Base-by-base conservation (phyloP, 139 green algal species). In the Yamagishiella unicocca region DNA sequence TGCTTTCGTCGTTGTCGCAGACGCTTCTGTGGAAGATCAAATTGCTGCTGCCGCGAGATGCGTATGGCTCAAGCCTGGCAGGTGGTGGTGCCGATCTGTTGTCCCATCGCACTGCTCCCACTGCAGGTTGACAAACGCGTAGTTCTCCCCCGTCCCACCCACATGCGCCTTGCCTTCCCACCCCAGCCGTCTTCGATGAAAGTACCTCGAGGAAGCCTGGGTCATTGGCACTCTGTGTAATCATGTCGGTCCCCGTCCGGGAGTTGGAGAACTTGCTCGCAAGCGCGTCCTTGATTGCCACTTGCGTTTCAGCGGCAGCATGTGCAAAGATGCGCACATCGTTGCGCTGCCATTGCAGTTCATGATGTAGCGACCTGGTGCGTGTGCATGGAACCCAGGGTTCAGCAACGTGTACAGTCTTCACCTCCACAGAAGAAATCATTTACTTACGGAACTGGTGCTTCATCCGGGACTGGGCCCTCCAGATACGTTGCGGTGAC, bases 261-360 rank as follows among this genome's bases (percentile, higher is more conserved):
- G 46, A 7, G 29, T 53, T n/a, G 2, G 35, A 17, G 31, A 71
- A 85, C 38, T 85, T 85, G 79, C 22, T 75, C 21, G 61, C 79
- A 4, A 86, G n/a, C 22, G 80, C 82, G 8, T 84, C 66, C 50
- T 68, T 83, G 14, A 92, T 90, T 3, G 87, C 85, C 14, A 80
- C 75, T 35, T 90, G 80, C 25, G 85, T 89, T 35, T 90, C 85
- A 17, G 89, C 89, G 37, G 89, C 83, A 0, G 89, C 89, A 25
- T 92, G 89, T 33, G 89, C 89, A 74, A 90, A 92, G 33, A 89
- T 75, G 31, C 85, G 64, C n/a, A 79, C 82, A 9, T 92, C 89
- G 31, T 87, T 89, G 2, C 66, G 38, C 54, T 87, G 82, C 67
- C 80, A 86, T 45, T 86, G 80, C 31, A 86, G n/a, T 6, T 86